Percentiles rank a stretch among this genome's conserved stretches.
phyloP scores from a whole-genome alignment of 441 rosid species.

The Bruguiera hainesii region DNA sequence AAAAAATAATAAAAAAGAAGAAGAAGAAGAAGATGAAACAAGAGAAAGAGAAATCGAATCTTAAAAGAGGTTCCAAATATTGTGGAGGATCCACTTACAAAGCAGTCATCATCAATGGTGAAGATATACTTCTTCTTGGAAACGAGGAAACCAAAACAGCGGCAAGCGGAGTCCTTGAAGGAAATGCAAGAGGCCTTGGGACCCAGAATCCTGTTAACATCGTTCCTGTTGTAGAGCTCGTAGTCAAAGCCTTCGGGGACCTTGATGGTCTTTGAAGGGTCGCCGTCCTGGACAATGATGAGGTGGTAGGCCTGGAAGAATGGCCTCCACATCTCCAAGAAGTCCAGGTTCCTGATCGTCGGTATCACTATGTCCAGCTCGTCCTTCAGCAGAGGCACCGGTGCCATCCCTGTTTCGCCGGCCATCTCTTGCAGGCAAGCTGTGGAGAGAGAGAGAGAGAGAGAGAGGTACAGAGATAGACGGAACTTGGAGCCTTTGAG shows the following conservation, averaged over 20 bases:
- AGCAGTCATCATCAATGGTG: constrained; percentile 91
- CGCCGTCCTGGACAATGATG: constrained; percentile 87
- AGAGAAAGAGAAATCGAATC: too few species aligned
- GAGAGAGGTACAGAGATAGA: constrained; percentile 13
- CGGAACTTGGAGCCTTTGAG: too few species aligned
- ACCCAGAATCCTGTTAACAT: constrained; percentile 71
- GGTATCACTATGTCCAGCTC: constrained; percentile 87
- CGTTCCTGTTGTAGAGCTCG: constrained; percentile 80
- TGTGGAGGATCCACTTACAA: constrained; percentile 41
- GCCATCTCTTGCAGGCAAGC: constrained; percentile 28
- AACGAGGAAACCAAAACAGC: constrained; percentile 85
- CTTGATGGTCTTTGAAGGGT: constrained; percentile 63
- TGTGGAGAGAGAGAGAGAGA: too few species aligned
- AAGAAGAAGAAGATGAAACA: not conserved
- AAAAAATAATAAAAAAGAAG: not conserved
- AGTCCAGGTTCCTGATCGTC: constrained; percentile 78
- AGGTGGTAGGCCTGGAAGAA: constrained; percentile 77
- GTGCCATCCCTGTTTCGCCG: constrained; percentile 16
- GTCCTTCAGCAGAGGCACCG: constrained; percentile 48
- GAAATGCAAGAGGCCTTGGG: constrained; percentile 92
- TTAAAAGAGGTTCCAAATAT: not conserved
- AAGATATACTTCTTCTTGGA: constrained; percentile 90
- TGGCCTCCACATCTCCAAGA: constrained; percentile 91
- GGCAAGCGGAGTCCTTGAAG: constrained; percentile 88
- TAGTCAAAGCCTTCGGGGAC: constrained; percentile 82